phyloP scores from a whole-genome alignment of 768 basidiomycete genomes.

The Dentipellis fragilis region DNA sequence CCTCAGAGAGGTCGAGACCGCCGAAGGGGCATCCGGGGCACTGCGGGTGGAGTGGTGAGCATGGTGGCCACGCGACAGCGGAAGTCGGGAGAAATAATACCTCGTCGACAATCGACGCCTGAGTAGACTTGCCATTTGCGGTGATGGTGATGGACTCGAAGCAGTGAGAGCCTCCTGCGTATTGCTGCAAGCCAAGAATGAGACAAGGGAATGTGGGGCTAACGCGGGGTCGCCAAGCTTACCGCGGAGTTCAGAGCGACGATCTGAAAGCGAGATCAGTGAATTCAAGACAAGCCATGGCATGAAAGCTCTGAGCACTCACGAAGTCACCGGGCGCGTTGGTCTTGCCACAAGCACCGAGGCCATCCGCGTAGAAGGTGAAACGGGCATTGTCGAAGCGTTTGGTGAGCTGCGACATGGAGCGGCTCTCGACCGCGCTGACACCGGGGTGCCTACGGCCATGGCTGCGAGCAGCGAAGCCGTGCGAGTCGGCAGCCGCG shows the following conservation, averaged over 20 bases:
- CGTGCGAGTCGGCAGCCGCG: background rate
- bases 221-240: background rate
- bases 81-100: background rate
- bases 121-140: constrained; percentile 24
- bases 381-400: constrained; percentile 31
- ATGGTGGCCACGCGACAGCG: background rate
- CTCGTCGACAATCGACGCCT: constrained; percentile 24
- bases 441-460: background rate
- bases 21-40: constrained; percentile 54
- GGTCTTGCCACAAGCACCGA: constrained; percentile 44
- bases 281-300: background rate
- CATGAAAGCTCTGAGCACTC: constrained; percentile 16
- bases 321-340: constrained; percentile 36
- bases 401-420: constrained; percentile 21
- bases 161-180: constrained; percentile 25
- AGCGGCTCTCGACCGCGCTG: constrained; percentile 10
- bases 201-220: background rate
- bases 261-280: constrained; percentile 25
- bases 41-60: constrained; percentile 20
- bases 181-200: constrained; percentile 6
- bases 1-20: constrained; percentile 51
- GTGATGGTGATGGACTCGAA: constrained; percentile 25
- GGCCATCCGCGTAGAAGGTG: constrained; percentile 48
- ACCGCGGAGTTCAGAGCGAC: constrained; percentile 34
- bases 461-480: background rate